Evolutionary conservation across 225 moss, liverwort and hornwort species (phyloP).

Genomic region (Anthoceros angustus): DNA sequence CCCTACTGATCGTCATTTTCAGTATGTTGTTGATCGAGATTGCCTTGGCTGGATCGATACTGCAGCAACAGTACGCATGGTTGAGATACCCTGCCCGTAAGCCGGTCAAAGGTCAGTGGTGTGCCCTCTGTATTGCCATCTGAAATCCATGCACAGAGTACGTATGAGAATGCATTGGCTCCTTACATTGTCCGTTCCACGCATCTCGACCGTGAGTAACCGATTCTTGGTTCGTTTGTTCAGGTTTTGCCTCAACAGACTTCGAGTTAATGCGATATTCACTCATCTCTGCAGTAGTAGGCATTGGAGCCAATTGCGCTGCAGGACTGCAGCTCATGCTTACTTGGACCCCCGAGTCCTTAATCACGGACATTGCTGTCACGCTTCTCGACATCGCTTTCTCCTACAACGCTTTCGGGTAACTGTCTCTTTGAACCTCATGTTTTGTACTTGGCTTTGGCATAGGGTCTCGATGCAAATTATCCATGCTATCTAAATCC

Average conservation of each 20-base stretch:
- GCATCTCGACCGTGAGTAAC: no score
- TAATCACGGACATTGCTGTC: background rate
- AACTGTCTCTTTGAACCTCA: background rate
- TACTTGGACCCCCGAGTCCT: background rate
- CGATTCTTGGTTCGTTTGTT: background rate
- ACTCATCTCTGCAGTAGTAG: background rate
- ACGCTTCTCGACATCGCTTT: background rate
- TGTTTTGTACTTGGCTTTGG: background rate
- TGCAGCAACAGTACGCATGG: background rate
- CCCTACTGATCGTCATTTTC: background rate
- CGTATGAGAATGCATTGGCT: background rate
- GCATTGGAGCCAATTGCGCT: background rate
- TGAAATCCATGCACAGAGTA: no score
- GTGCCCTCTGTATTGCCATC: no score
- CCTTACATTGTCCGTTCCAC: background rate
- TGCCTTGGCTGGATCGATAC: background rate
- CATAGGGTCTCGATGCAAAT: background rate
- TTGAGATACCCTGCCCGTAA: no score
- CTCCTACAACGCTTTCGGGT: background rate
- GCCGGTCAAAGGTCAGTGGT: no score
- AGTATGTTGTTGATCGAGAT: background rate
- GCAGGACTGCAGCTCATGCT: slow-evolving; percentile 3
- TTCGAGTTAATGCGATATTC: background rate
- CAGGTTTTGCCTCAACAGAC: background rate
- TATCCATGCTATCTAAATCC: background rate